A percentile compares a stretch with the other conserved stretches of the same genome.
Conservation (phyloP, 257 asterid genomes). For the Coffea canephora region DNA sequence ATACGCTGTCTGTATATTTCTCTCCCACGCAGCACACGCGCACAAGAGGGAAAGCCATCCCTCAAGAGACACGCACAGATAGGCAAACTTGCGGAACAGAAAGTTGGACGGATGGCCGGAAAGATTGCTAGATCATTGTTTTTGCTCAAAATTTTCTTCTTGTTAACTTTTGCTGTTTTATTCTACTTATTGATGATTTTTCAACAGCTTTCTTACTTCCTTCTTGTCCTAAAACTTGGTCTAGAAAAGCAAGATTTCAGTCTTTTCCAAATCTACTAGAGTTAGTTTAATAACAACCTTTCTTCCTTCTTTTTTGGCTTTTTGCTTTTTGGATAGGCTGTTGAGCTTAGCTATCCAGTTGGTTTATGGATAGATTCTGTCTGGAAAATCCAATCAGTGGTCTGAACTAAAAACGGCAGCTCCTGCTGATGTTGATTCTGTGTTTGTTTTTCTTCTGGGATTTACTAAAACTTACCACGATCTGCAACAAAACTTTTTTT, state of each 20-base stretch:
- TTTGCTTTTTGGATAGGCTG: neutral
- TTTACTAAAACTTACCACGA: neutral
- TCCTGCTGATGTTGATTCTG: neutral
- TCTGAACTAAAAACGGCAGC: neutral
- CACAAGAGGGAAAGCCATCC: neutral
- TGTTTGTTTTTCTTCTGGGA: neutral
- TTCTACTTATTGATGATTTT: neutral
- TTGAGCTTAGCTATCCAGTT: slow-evolving; percentile 15
- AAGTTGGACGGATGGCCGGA: neutral
- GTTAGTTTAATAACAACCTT: neutral
- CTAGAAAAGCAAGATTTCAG: neutral
- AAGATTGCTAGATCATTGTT: slow-evolving; percentile 13
- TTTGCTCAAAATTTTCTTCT: neutral
- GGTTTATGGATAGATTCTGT: slow-evolving; percentile 8
- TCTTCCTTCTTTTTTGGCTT: neutral
- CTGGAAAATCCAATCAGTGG: neutral
- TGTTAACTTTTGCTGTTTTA: neutral
- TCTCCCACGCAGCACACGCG: neutral
- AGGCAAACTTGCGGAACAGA: neutral
- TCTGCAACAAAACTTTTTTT: neutral
- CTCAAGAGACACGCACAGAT: neutral
- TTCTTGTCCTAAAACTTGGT: neutral
- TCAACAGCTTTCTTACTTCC: neutral
- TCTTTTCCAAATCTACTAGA: neutral
- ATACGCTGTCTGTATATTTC: neutral